Conservation (phyloP, 306 rosid species). For the Abrus pulchellus region DNA sequence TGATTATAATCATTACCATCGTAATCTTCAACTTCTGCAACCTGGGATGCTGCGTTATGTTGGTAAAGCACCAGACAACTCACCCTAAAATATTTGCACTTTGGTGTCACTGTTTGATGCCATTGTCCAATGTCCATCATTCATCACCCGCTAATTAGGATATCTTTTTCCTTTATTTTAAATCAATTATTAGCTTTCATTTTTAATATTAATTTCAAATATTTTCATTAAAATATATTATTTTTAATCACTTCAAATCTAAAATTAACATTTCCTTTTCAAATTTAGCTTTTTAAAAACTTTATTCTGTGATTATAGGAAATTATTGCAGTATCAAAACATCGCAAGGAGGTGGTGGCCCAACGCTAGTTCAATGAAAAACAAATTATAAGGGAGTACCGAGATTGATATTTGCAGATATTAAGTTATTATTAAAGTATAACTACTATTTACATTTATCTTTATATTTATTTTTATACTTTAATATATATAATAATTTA, state of each 20-base stretch:
- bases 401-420: not conserved
- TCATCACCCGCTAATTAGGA: not conserved
- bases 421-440: not conserved
- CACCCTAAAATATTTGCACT: conserved; percentile 59
- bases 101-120: conserved; percentile 29
- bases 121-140: conserved; percentile 26
- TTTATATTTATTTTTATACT: too few relatives aligned
- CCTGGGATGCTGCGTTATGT: conserved; percentile 71
- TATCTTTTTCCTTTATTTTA: conserved; percentile 12
- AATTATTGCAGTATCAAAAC: not conserved
- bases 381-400: conserved; percentile 24
- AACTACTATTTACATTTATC: too few relatives aligned
- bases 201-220: too few relatives aligned
- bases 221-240: too few relatives aligned
- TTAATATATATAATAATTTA: too few relatives aligned
- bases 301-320: not conserved
- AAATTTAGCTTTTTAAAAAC: conserved; percentile 15
- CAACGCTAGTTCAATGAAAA: not conserved
- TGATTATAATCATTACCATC: conserved; percentile 57
- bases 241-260: too few relatives aligned
- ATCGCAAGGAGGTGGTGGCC: not conserved
- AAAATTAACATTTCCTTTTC: not conserved
- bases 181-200: not conserved
- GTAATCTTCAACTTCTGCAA: conserved; percentile 59
- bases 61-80: conserved; percentile 61